phyloP scores from a whole-genome alignment of 129 eudicot species.

The Centella asiatica region DNA sequence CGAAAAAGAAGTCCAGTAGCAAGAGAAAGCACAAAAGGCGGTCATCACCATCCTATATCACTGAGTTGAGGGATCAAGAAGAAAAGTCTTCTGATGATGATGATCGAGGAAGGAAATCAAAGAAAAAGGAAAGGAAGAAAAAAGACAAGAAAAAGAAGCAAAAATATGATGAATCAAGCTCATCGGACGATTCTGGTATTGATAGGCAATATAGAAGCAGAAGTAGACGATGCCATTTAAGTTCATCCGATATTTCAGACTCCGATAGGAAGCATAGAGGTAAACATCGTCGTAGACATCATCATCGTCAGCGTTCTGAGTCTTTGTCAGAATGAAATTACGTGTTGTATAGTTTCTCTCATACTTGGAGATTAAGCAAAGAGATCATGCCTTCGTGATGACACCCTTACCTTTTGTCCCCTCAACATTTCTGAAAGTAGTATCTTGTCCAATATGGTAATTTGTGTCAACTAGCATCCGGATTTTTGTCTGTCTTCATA shows the following conservation, averaged over 20 bases:
- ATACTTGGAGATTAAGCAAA: too few species aligned
- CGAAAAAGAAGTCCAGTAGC: constrained; percentile 41
- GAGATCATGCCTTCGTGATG: too few species aligned
- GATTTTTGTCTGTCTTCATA: too few species aligned
- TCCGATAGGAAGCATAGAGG: constrained; percentile 23
- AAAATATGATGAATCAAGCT: constrained; percentile 31
- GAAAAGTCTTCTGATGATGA: constrained; percentile 20
- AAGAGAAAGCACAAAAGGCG: constrained; percentile 44
- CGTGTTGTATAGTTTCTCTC: neutral
- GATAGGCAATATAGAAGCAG: constrained; percentile 29
- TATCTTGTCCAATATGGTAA: too few species aligned
- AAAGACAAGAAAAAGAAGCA: constrained; percentile 32
- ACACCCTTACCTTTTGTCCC: too few species aligned
- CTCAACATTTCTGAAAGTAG: too few species aligned
- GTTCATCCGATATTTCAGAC: constrained; percentile 28
- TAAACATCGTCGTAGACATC: constrained; percentile 3
- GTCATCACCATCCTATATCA: constrained; percentile 16
- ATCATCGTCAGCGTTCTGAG: neutral
- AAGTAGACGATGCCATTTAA: neutral
- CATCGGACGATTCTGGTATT: constrained; percentile 35
- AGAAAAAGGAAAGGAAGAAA: constrained; percentile 36
- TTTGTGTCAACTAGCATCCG: too few species aligned
- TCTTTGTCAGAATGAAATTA: neutral
- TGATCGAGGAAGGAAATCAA: constrained; percentile 31
- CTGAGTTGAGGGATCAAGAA: constrained; percentile 24